Conservation (phyloP, 768 basidiomycete species). For the Trametes cingulata region DNA sequence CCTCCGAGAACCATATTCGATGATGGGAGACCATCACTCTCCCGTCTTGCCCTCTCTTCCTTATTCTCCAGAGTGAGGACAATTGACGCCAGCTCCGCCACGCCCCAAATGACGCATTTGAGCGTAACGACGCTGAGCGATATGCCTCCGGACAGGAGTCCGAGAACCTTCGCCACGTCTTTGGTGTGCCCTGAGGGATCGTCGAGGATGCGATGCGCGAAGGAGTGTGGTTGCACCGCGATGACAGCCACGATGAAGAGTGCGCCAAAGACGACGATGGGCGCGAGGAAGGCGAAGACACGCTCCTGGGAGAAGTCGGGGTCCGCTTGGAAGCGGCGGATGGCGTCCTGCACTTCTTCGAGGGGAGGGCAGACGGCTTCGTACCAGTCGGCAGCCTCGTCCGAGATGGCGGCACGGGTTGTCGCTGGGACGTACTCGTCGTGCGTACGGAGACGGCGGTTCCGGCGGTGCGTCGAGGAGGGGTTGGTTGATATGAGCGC, state of each 20-base stretch:
- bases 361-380: conserved; percentile 14
- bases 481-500: conserved; percentile 12
- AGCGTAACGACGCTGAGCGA: background rate
- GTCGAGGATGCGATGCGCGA: conserved; percentile 18
- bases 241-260: conserved; percentile 15
- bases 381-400: conserved; percentile 17
- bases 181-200: background rate
- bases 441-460: background rate
- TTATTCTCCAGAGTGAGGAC: background rate
- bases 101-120: conserved; percentile 1
- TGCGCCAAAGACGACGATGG: conserved; percentile 13
- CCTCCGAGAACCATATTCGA: conserved; percentile 7
- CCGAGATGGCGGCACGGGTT: background rate
- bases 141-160: background rate
- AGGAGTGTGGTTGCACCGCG: conserved; percentile 16
- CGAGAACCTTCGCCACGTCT: background rate
- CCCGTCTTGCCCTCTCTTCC: background rate
- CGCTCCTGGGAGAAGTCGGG: conserved; percentile 16
- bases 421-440: background rate
- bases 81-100: background rate
- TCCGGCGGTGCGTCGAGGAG: background rate
- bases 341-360: conserved; percentile 13
- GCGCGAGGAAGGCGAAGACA: conserved; percentile 14
- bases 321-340: conserved; percentile 11
- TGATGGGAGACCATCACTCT: background rate